A percentile compares a stretch with the other conserved stretches of the same genome.
Conservation (phyloP, 306 rosid genomes). For the Quercus aquifolioides region DNA sequence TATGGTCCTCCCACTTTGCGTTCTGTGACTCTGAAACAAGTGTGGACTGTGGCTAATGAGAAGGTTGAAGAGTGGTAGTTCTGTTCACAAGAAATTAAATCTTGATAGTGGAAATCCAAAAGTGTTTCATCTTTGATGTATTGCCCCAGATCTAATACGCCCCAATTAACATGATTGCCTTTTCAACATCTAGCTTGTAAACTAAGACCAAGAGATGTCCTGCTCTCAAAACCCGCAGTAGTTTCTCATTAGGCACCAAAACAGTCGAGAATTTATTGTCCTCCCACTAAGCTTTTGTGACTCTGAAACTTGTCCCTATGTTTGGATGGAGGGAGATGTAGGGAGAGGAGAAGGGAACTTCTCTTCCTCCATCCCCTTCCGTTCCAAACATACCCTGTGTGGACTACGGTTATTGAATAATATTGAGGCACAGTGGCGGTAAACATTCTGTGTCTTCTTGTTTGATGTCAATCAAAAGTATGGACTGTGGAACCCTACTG, state of each 20-base stretch:
- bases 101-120: neutral
- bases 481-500: neutral
- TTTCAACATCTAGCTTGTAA: neutral
- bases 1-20: neutral
- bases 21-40: neutral
- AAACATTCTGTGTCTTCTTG: neutral
- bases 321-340: no score
- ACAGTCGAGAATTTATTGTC: neutral
- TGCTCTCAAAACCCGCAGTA: neutral
- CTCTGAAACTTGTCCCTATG: no score
- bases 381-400: no score
- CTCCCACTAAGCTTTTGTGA: no score
- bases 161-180: neutral
- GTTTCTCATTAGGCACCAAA: neutral
- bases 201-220: no score
- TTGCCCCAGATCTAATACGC: neutral
- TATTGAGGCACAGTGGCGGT: neutral
- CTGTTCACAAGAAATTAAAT: neutral
- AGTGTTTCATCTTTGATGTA: neutral
- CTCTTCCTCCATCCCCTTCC: no score
- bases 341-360: no score
- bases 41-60: neutral
- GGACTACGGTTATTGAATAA: no score
- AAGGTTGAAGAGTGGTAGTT: neutral
- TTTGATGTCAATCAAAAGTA: neutral